Base-by-base conservation (phyloP, 78 protist genomes). In the Capsaspora owczarzaki region DNA sequence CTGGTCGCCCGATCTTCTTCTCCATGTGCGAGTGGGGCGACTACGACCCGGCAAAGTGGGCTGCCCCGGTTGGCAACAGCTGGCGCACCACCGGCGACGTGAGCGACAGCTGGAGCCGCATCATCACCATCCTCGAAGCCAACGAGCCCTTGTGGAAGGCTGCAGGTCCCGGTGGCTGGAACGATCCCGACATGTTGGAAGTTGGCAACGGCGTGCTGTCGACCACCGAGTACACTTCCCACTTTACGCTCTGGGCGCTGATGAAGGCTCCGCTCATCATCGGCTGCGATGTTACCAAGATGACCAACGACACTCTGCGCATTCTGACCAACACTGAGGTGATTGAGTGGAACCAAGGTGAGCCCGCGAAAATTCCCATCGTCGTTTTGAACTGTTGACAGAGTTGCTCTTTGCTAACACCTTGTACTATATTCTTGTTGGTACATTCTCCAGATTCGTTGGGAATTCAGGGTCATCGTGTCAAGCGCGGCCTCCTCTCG, bases 391-490 rank as follows among this genome's bases (percentile, higher is more conserved):
- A n/a, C n/a, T n/a, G n/a, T n/a, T n/a, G n/a, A n/a, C n/a, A n/a
- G n/a, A n/a, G n/a, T n/a, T n/a, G n/a, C n/a, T n/a, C n/a, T n/a
- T n/a, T n/a, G 51, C 51, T 46, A 46, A 46, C 51, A 12, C 51
- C 10, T 49, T 49, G 10, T 10, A 49, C n/a, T 16, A 16, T 16
- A 49, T 49, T 16, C 56, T 49, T 16, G n/a, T n/a, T n/a, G n/a
- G n/a, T n/a, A n/a, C n/a, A n/a, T n/a, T n/a, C 91, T 4, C 5
- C 89, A 70, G 93, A 89, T 70, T 69, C 91, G 63, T 46, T 89
- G 0, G 93, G 93, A 1, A 44, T 74, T 19, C 93, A 87, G 76
- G 89, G 90, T 40, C 27, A 76, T 61, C 44, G 43, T 4, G 49
- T 76, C 66, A 3, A 16, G 25, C 42, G 8, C 56, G 12, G 2